phyloP scores from a whole-genome alignment of 352 stramenopile species.

The Pythium volutum region DNA sequence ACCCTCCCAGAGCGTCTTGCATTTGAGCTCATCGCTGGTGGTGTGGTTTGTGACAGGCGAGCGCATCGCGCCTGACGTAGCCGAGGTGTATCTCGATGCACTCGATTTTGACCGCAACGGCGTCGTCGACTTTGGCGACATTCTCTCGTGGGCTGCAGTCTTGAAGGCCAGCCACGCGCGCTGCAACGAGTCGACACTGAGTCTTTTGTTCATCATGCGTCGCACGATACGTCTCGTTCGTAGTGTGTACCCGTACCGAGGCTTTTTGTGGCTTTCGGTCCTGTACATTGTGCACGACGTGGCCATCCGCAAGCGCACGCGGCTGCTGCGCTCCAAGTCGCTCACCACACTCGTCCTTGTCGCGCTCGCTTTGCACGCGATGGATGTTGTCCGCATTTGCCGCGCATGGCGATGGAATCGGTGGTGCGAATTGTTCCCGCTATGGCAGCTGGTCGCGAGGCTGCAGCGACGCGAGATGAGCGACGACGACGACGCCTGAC shows the following conservation, averaged over 20 bases:
- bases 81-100: conserved; percentile 58
- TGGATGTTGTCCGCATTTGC: conserved; percentile 16
- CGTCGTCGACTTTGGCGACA: conserved; percentile 70
- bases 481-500: conserved; percentile 11
- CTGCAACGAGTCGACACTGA: conserved; percentile 14
- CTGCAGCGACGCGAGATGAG: conserved; percentile 5
- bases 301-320: conserved; percentile 16
- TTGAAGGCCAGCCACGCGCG: conserved; percentile 64
- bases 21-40: background rate
- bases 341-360: conserved; percentile 4
- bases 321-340: conserved; percentile 18
- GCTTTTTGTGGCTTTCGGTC: conserved; percentile 24
- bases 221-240: background rate
- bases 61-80: conserved; percentile 42
- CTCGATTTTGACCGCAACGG: conserved; percentile 76
- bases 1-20: background rate
- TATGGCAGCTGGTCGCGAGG: conserved; percentile 21
- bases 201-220: conserved; percentile 14
- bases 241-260: conserved; percentile 24
- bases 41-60: conserved; percentile 34
- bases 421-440: conserved; percentile 18
- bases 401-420: conserved; percentile 5
- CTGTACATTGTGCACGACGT: conserved; percentile 26
- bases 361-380: conserved; percentile 18
- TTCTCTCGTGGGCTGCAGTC: conserved; percentile 70